Percentiles rank a stretch among this genome's conserved stretches.
These are phyloP conservation scores for Chlorophyllum brunneum DNA, from an alignment of 768 basidiomycete species.

Conservation along the genomic window DNA sequence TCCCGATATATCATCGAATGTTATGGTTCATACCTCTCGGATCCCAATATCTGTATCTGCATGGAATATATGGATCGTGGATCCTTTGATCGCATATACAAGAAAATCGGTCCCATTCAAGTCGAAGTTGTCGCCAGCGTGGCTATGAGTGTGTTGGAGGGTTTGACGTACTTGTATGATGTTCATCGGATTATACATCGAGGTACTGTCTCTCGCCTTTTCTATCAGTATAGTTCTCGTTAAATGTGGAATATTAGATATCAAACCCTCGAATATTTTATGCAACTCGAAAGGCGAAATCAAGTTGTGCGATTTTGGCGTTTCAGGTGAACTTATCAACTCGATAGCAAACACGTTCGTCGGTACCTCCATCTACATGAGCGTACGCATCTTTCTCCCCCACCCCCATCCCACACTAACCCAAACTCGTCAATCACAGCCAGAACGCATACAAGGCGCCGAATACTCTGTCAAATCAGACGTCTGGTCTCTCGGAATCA, in stretches of 20 bases:
- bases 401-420: neutral
- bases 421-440: conserved; percentile 48
- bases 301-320: conserved; percentile 99
- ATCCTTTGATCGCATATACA: conserved; percentile 92
- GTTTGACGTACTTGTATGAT: conserved; percentile 95
- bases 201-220: conserved; percentile 46
- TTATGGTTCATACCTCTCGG: conserved; percentile 92
- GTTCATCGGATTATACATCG: conserved; percentile 97
- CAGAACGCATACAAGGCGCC: conserved; percentile 97
- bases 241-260: no score
- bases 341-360: conserved; percentile 99
- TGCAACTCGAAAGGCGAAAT: conserved; percentile 93
- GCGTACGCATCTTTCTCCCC: conserved; percentile 44
- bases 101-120: conserved; percentile 86
- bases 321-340: conserved; percentile 97
- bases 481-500: conserved; percentile 97
- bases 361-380: conserved; percentile 99
- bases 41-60: conserved; percentile 98
- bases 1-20: conserved; percentile 94
- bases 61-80: conserved; percentile 98
- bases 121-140: conserved; percentile 93
- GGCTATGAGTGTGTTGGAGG: conserved; percentile 89
- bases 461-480: conserved; percentile 99
- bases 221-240: neutral
- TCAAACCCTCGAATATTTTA: conserved; percentile 98